Evolutionary conservation across 2,329 filamentous ascomycete species (phyloP).

Genomic region (Fusarium anthophilum): DNA sequence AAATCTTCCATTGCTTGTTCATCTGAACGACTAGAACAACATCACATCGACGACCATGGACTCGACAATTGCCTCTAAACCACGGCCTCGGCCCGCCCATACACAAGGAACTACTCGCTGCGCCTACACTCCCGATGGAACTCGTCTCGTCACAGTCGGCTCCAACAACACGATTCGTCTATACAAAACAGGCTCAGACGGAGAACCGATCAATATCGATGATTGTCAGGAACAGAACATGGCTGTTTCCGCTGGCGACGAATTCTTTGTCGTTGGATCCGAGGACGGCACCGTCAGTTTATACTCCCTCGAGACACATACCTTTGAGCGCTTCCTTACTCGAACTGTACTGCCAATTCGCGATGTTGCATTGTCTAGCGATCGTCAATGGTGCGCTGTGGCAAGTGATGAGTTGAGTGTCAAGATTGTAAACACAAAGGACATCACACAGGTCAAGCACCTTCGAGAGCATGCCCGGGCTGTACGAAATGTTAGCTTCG

Average conservation of each 20-base stretch:
- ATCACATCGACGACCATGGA: conserved; percentile 42
- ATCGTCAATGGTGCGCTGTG: conserved; percentile 89
- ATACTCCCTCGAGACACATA: conserved; percentile 80
- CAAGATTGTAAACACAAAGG: conserved; percentile 84
- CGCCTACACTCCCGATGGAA: conserved; percentile 89
- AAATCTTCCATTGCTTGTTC: conserved; percentile 12
- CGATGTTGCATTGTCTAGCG: conserved; percentile 83
- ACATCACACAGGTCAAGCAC: conserved; percentile 79
- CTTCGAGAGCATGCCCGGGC: conserved; percentile 85
- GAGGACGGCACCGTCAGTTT: conserved; percentile 97
- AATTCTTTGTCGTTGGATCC: conserved; percentile 87
- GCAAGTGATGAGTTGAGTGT: conserved; percentile 96
- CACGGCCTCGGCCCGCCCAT: conserved; percentile 75
- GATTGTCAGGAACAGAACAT: conserved; percentile 89
- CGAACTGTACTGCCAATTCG: conserved; percentile 87
- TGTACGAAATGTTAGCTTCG: conserved; percentile 92
- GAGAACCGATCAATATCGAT: conserved; percentile 91
- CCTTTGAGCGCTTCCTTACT: conserved; percentile 83
- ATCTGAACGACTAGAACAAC: neutral
- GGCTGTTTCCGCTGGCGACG: conserved; percentile 77
- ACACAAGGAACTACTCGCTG: conserved; percentile 88
- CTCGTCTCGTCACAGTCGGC: conserved; percentile 87
- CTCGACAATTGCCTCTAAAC: conserved; percentile 51
- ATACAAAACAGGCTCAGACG: conserved; percentile 90
- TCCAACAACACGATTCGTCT: conserved; percentile 93